Conservation (phyloP, 2,329 filamentous ascomycete genomes). For the Fusarium xyrophilum region DNA sequence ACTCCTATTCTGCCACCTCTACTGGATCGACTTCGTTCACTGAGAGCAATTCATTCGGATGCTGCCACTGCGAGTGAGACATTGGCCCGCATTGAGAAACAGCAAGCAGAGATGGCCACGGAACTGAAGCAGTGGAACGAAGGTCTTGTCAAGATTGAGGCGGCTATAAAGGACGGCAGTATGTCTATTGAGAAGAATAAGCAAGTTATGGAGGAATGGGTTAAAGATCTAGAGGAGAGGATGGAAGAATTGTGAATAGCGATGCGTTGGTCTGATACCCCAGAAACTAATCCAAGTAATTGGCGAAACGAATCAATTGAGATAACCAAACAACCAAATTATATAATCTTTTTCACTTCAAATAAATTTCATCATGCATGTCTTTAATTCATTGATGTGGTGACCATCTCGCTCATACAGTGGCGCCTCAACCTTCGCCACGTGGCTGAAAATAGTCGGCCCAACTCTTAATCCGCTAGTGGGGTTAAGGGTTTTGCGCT, state of each 20-base stretch:
- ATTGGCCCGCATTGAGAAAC: slow-evolving; percentile 76
- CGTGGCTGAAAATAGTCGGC: slow-evolving; percentile 18
- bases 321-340: background rate
- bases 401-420: background rate
- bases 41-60: slow-evolving; percentile 84
- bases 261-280: slow-evolving; percentile 44
- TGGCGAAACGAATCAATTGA: background rate
- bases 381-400: background rate
- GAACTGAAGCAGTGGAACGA: slow-evolving; percentile 89
- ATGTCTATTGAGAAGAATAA: slow-evolving; percentile 78
- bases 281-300: slow-evolving; percentile 27
- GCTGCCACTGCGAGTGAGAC: slow-evolving; percentile 82
- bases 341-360: background rate
- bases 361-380: background rate
- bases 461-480: slow-evolving; percentile 18
- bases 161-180: slow-evolving; percentile 73
- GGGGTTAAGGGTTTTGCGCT: slow-evolving; percentile 38
- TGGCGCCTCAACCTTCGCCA: slow-evolving; percentile 21
- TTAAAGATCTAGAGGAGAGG: slow-evolving; percentile 82
- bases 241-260: slow-evolving; percentile 64
- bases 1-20: slow-evolving; percentile 84
- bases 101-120: slow-evolving; percentile 80
- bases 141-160: slow-evolving; percentile 79
- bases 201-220: slow-evolving; percentile 85
- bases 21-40: slow-evolving; percentile 82